Evolutionary conservation across 2,329 filamentous ascomycete species (phyloP), one percentile per base, ranked within the genome.

Genomic region (Pseudonectria buxi): DNA sequence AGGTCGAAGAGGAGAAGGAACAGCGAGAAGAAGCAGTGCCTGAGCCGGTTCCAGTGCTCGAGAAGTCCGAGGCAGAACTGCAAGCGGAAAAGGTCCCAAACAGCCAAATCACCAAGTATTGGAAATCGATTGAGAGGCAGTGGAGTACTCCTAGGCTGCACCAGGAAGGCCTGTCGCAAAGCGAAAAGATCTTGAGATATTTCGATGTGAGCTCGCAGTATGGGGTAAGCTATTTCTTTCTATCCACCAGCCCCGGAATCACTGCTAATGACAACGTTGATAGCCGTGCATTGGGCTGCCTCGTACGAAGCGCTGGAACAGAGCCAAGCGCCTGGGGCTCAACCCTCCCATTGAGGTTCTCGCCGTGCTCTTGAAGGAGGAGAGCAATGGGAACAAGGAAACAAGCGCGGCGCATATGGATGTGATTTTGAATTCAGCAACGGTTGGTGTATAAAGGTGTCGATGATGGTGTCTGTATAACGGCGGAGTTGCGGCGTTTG

Each of bases 191-290:
- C 16, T 62, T 96, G 52, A 72, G 90, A 44, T 86, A 95, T 58
- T 98, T 92, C 63, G 92, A 98, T 58, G 83, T 94, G 47, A 92
- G 82, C 54, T 86, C 76, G 41, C 86, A 95, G 53, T 98, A 86
- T 59, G 92, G 92, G 37, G 88, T 94, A 77, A 68, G 85, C 78
- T n/a, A n/a, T 11, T 31, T 24, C 16, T 35, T 29, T 6, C 36
- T 14, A n/a, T n/a, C n/a, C n/a, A n/a, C n/a, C n/a, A n/a, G n/a
- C 31, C 6, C 18, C n/a, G 6, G 15, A 12, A 24, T 11, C 14
- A 12, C 13, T 26, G 25, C 13, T 13, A 32, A 34, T 30, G 34
- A 46, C 42, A 49, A 45, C 45, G 32, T 37, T 26, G 27, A 24
- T 40, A 94, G 86, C 92, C 92, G 2, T 94, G 86, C 55, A 83